These are phyloP conservation scores for Cucumis melo DNA, from an alignment of 306 rosid species.

Conservation along the genomic window DNA sequence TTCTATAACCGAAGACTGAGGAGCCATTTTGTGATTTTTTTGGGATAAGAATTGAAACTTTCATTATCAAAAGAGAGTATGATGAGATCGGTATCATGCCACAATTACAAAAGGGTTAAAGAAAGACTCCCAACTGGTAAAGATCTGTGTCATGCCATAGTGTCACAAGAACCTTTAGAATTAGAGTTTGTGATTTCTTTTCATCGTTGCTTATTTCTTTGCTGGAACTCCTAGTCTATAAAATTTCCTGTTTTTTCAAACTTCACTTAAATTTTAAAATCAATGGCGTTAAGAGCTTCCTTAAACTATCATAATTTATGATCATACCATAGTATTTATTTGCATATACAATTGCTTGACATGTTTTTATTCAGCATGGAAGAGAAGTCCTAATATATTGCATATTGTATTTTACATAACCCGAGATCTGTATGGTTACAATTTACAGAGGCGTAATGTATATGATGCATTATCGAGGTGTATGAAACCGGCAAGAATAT, in stretches of 20 bases:
- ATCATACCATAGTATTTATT: not conserved
- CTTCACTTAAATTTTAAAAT: not conserved
- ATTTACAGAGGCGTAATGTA: conserved; percentile 56
- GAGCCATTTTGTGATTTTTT: not conserved
- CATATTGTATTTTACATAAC: conserved; percentile 17
- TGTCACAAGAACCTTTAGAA: not conserved
- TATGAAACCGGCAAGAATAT: conserved; percentile 47
- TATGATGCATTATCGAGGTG: conserved; percentile 50
- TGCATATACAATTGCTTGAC: not conserved
- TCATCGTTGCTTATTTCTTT: not conserved
- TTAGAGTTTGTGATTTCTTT: not conserved
- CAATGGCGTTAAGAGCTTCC: not conserved
- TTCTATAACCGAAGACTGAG: not conserved
- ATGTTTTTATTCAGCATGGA: not conserved
- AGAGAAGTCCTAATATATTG: not conserved
- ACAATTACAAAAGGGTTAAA: not conserved
- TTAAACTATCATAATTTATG: not conserved
- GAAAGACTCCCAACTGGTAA: not conserved
- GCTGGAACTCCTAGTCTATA: not conserved
- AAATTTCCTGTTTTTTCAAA: not conserved
- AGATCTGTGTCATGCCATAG: not conserved
- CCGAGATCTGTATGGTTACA: conserved; percentile 16
- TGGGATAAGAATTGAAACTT: not conserved
- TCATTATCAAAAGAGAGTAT: not conserved
- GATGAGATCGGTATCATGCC: not conserved